These are phyloP conservation scores for Blastocystis sp. DNA, from an alignment of 352 stramenopile species.

Conservation along the genomic window DNA sequence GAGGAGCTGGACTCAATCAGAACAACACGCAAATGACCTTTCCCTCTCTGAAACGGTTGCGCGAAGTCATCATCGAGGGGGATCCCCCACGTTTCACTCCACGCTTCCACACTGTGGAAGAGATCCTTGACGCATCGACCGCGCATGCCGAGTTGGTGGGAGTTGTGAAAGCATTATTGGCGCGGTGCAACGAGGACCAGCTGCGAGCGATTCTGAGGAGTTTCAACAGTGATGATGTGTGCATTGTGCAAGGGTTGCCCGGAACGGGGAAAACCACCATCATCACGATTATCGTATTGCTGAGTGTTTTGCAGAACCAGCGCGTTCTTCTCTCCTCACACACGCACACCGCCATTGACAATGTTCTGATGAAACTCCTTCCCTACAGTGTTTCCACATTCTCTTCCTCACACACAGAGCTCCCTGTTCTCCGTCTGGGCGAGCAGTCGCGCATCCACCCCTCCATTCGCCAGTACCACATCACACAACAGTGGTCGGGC, in stretches of 20 bases:
- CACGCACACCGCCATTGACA: slow-evolving; percentile 69
- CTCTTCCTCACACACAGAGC: slow-evolving; percentile 13
- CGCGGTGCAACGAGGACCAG: slow-evolving; percentile 49
- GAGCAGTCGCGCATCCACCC: slow-evolving; percentile 41
- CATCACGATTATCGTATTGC: slow-evolving; percentile 18
- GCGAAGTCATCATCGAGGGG: slow-evolving; percentile 46
- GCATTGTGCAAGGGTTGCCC: slow-evolving; percentile 44
- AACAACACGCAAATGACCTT: slow-evolving; percentile 15
- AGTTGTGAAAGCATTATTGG: not conserved
- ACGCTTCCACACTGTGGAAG: not conserved
- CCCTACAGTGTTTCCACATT: not conserved
- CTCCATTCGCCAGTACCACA: not conserved
- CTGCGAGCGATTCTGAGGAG: not conserved
- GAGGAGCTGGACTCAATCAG: not conserved
- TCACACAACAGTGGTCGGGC: slow-evolving; percentile 22
- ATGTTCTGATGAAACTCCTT: slow-evolving; percentile 58
- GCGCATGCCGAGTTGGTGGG: not conserved
- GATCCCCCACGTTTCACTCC: not conserved
- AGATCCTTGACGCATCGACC: not conserved
- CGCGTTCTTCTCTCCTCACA: slow-evolving; percentile 60
- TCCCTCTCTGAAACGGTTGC: not conserved
- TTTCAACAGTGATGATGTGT: slow-evolving; percentile 44
- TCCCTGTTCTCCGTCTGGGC: slow-evolving; percentile 55
- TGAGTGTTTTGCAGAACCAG: slow-evolving; percentile 39
- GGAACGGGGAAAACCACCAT: slow-evolving; percentile 64